These are phyloP conservation scores for Lentinus tigrinus DNA, from an alignment of 768 basidiomycete genomes.

Conservation along the genomic window DNA sequence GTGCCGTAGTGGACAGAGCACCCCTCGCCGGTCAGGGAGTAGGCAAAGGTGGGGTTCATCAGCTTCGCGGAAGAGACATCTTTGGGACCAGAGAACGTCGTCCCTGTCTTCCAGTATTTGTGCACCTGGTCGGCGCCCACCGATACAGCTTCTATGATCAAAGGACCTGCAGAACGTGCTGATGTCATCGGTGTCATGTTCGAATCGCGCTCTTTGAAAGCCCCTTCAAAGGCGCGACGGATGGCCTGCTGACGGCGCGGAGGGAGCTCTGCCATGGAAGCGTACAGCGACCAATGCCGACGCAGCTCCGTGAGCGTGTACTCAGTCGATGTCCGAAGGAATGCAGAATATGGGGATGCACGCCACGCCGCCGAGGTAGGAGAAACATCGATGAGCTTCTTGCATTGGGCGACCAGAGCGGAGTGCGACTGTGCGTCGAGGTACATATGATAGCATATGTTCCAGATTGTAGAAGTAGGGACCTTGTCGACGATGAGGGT, in stretches of 20 bases:
- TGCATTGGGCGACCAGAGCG: constrained; percentile 6
- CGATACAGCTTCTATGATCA: constrained; percentile 19
- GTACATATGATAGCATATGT: constrained; percentile 17
- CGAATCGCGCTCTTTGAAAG: constrained; percentile 16
- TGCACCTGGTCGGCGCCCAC: constrained; percentile 21
- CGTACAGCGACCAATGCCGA: constrained; percentile 26
- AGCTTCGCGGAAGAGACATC: constrained; percentile 25
- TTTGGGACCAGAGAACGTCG: constrained; percentile 28
- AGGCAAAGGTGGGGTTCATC: constrained; percentile 48
- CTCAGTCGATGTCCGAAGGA: constrained; percentile 5
- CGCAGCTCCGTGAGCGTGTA: constrained; percentile 16
- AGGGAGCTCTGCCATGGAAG: constrained; percentile 25
- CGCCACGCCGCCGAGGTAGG: constrained; percentile 2
- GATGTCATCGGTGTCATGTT: not conserved
- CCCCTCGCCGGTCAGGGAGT: constrained; percentile 36
- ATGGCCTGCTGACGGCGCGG: constrained; percentile 26
- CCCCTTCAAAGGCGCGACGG: constrained; percentile 20
- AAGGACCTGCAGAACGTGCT: constrained; percentile 39
- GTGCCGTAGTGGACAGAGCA: constrained; percentile 46
- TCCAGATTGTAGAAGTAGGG: constrained; percentile 4
- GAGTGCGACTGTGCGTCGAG: constrained; percentile 5
- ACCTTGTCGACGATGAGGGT: constrained; percentile 2
- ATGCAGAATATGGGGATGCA: constrained; percentile 3
- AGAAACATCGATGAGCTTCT: constrained; percentile 6
- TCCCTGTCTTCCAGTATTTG: constrained; percentile 44